phyloP scores from a whole-genome alignment of 768 basidiomycete genomes.

The Pluteus cervinus region DNA sequence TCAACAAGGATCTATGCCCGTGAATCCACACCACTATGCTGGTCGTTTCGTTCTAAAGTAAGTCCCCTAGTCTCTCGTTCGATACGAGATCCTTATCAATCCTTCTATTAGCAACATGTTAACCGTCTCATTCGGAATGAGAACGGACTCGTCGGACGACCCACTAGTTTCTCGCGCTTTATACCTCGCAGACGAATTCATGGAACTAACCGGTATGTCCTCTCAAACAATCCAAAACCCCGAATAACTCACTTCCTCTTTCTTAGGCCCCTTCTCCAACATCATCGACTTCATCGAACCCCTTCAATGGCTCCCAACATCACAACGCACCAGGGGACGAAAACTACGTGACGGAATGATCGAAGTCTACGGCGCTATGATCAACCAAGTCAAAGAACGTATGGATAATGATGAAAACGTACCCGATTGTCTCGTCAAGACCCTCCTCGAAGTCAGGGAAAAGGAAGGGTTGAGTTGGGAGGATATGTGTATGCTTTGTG shows the following conservation, averaged over 20 bases:
- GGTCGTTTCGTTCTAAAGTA: too few species aligned
- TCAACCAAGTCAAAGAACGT: slow-evolving; percentile 28
- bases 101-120: slow-evolving; percentile 39
- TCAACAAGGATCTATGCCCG: slow-evolving; percentile 21
- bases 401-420: slow-evolving; percentile 30
- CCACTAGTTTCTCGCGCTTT: slow-evolving; percentile 31
- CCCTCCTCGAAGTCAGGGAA: slow-evolving; percentile 23
- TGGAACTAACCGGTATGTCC: too few species aligned
- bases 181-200: slow-evolving; percentile 36
- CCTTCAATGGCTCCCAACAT: slow-evolving; percentile 33
- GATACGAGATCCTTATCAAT: too few species aligned
- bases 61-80: too few species aligned
- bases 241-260: too few species aligned
- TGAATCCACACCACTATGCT: slow-evolving; percentile 33
- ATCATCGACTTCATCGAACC: slow-evolving; percentile 36
- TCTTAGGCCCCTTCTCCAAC: slow-evolving; percentile 39
- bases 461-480: slow-evolving; percentile 29
- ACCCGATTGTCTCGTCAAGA: slow-evolving; percentile 38
- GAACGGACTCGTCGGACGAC: slow-evolving; percentile 31
- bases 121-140: slow-evolving; percentile 34
- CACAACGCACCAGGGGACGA: slow-evolving; percentile 29
- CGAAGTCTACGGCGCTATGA: slow-evolving; percentile 31
- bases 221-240: too few species aligned
- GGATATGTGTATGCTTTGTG: slow-evolving; percentile 35
- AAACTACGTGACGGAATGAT: slow-evolving; percentile 33